These are phyloP conservation scores for Rhodotorula sp. DNA, from an alignment of 1,284 basidiomycete species.

Conservation along the genomic window DNA sequence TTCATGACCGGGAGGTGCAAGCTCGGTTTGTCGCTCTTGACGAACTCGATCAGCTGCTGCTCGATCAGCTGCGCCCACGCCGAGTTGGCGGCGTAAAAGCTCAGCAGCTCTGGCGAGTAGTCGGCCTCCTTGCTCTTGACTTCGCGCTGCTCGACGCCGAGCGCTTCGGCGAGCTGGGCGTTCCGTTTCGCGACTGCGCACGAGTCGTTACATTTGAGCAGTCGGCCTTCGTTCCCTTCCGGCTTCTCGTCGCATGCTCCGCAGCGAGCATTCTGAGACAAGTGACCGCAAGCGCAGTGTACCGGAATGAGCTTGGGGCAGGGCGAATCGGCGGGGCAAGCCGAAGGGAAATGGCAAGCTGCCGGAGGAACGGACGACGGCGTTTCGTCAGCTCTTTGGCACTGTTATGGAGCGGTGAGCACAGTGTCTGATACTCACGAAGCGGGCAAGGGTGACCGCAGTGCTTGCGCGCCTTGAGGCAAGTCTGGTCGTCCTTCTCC, in stretches of 20 bases:
- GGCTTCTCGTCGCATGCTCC: conserved; percentile 59
- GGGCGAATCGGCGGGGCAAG: conserved; percentile 72
- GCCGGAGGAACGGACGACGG: conserved; percentile 22
- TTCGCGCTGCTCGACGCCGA: conserved; percentile 64
- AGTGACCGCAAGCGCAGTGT: conserved; percentile 74
- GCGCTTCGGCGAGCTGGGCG: conserved; percentile 75
- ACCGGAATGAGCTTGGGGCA: conserved; percentile 59
- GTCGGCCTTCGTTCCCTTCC: conserved; percentile 50
- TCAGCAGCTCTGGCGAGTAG: conserved; percentile 24
- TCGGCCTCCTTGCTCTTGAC: conserved; percentile 34
- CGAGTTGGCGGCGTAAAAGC: conserved; percentile 25
- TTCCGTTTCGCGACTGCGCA: conserved; percentile 76
- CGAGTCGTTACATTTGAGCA: conserved; percentile 65
- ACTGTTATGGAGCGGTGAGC: not conserved
- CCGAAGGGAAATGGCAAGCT: conserved; percentile 78
- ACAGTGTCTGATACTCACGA: not conserved
- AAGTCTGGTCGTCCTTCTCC: conserved; percentile 63
- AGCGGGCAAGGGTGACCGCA: conserved; percentile 69
- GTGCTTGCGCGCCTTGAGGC: conserved; percentile 75
- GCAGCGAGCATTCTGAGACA: conserved; percentile 68
- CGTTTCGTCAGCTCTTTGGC: not conserved
- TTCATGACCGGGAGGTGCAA: conserved; percentile 43
- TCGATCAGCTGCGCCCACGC: conserved; percentile 25
- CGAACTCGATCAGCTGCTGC: conserved; percentile 32
- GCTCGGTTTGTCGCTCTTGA: conserved; percentile 37